A percentile compares a stretch with the other conserved stretches of the same genome.
These are phyloP conservation scores for Debaryomyces subglobosus DNA, from an alignment of 1,139 yeast species.

Conservation along the genomic window DNA sequence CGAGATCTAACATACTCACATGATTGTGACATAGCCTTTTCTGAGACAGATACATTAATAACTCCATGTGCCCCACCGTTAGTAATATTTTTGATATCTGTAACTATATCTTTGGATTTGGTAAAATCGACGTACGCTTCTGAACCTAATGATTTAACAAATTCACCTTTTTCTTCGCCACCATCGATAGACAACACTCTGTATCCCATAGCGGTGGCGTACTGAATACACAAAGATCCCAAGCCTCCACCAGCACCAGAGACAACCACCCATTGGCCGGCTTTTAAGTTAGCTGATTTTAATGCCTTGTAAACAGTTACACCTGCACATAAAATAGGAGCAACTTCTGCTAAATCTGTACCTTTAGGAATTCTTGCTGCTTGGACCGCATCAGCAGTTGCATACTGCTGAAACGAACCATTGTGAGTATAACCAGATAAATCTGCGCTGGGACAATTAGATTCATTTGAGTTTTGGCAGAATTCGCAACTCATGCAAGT, in stretches of 20 bases:
- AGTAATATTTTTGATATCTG: conserved; percentile 60
- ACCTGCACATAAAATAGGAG: conserved; percentile 85
- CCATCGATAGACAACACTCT: conserved; percentile 78
- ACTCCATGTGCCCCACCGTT: conserved; percentile 81
- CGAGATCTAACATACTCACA: conserved; percentile 64
- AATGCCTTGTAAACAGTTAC: conserved; percentile 78
- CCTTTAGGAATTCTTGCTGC: conserved; percentile 77
- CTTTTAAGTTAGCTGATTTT: conserved; percentile 63
- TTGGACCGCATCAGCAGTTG: conserved; percentile 83
- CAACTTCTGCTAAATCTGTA: conserved; percentile 69
- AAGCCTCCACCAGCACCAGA: conserved; percentile 84
- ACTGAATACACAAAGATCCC: conserved; percentile 75
- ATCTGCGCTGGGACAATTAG: conserved; percentile 69
- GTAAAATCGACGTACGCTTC: conserved; percentile 70
- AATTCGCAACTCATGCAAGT: conserved; percentile 71
- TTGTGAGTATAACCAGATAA: conserved; percentile 78
- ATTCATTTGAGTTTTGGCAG: conserved; percentile 65
- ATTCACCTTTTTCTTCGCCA: conserved; percentile 60
- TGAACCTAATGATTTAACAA: conserved; percentile 63
- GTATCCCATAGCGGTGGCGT: conserved; percentile 74
- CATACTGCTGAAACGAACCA: conserved; percentile 80
- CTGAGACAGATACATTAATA: conserved; percentile 73
- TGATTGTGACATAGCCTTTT: conserved; percentile 66
- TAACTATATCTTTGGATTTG: conserved; percentile 56
- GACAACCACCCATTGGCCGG: conserved; percentile 78